A percentile compares a stretch with the other conserved stretches of the same genome.
Evolutionary conservation across 768 basidiomycete genomes (phyloP).

Genomic region (Brasilioporus rufonigricans): DNA sequence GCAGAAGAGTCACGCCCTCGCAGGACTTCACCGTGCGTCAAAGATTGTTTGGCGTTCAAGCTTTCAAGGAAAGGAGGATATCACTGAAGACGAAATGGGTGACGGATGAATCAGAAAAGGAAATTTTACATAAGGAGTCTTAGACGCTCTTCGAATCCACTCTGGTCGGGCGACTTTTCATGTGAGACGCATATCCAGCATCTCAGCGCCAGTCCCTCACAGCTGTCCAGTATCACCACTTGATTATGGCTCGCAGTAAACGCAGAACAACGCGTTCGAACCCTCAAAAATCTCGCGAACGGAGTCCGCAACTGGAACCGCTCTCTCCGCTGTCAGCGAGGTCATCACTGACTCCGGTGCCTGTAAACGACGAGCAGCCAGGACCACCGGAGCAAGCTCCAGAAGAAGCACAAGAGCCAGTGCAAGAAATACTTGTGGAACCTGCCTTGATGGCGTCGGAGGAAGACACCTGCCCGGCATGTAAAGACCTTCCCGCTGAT

Average conservation of each 20-base stretch:
- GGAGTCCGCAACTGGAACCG: conserved; percentile 31
- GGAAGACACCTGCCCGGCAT: conserved; percentile 50
- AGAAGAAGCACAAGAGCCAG: conserved; percentile 15
- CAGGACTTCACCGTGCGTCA: neutral
- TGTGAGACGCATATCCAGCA: conserved; percentile 6
- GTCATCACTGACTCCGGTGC: conserved; percentile 30
- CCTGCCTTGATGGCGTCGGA: conserved; percentile 13
- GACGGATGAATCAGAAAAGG: conserved; percentile 6
- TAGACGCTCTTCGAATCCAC: neutral
- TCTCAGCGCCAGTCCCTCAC: conserved; percentile 7
- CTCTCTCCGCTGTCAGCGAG: conserved; percentile 30
- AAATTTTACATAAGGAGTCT: conserved; percentile 27
- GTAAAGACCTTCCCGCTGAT: conserved; percentile 36
- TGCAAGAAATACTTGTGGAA: conserved; percentile 11
- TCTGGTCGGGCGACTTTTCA: conserved; percentile 9
- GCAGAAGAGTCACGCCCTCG: neutral
- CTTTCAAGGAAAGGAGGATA: neutral
- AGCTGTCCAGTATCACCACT: conserved; percentile 8
- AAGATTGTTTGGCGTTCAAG: neutral
- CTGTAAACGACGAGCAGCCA: conserved; percentile 17
- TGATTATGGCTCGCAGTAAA: conserved; percentile 43
- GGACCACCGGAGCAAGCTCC: conserved; percentile 13
- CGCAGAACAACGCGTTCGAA: conserved; percentile 43
- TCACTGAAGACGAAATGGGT: no score
- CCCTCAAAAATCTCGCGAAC: conserved; percentile 35